Conservation (phyloP, 768 basidiomycete genomes). For the Lactarius sanguifluus region DNA sequence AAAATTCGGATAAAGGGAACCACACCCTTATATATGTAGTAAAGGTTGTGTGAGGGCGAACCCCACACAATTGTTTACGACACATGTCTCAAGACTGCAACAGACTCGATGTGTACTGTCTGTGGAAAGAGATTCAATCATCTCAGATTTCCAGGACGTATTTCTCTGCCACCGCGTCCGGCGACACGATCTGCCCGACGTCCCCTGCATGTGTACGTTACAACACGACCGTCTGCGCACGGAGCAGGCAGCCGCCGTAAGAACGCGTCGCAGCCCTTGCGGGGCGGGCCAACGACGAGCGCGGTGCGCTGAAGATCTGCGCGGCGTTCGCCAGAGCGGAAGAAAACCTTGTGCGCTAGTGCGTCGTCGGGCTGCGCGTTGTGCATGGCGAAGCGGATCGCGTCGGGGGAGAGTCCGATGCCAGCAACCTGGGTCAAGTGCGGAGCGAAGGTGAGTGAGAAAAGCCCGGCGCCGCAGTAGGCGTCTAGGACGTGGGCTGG, state of each 20-base stretch:
- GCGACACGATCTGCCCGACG: slow-evolving; percentile 65
- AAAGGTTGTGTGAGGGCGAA: background rate
- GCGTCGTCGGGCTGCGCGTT: slow-evolving; percentile 9
- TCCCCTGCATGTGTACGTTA: slow-evolving; percentile 94
- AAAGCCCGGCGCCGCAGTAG: background rate
- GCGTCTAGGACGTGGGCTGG: slow-evolving; percentile 79
- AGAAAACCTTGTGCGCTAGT: slow-evolving; percentile 56
- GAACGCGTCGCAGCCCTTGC: slow-evolving; percentile 11
- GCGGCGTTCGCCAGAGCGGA: slow-evolving; percentile 50
- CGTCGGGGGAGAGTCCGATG: background rate
- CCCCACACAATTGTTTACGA: background rate
- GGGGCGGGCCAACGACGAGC: background rate
- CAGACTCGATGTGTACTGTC: slow-evolving; percentile 44
- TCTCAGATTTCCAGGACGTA: slow-evolving; percentile 51
- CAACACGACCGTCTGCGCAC: slow-evolving; percentile 48
- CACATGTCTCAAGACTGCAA: slow-evolving; percentile 56
- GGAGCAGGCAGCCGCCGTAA: background rate
- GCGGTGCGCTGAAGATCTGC: background rate
- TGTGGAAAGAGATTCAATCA: slow-evolving; percentile 97
- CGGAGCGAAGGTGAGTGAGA: slow-evolving; percentile 72
- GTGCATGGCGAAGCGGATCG: slow-evolving; percentile 36
- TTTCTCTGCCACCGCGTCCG: slow-evolving; percentile 33
- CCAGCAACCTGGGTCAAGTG: background rate
- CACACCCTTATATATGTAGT: slow-evolving; percentile 36
- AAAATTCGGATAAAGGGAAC: slow-evolving; percentile 41